Evolutionary conservation across 2,329 filamentous ascomycete genomes (phyloP).

Genomic region (Apiospora marii): DNA sequence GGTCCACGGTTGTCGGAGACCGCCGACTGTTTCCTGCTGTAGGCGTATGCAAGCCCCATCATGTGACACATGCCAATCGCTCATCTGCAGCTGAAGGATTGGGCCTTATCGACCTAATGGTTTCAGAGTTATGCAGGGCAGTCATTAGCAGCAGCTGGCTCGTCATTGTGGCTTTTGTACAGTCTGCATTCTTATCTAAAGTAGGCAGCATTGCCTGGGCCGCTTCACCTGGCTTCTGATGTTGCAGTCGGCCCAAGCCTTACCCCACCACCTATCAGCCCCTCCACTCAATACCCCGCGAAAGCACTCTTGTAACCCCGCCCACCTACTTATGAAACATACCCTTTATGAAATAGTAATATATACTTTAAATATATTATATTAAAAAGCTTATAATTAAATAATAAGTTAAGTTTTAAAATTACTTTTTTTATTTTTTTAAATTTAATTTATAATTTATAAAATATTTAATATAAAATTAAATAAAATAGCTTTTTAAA

Average conservation of each 20-base stretch:
- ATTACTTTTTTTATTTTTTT: too few relatives aligned
- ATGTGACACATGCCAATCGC: slow-evolving; percentile 6
- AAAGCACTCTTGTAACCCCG: not conserved
- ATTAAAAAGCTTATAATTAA: too few relatives aligned
- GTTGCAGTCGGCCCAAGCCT: not conserved
- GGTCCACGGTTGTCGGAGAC: slow-evolving; percentile 1
- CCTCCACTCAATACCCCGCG: slow-evolving; percentile 1
- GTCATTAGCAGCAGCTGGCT: not conserved
- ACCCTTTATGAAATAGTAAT: too few relatives aligned
- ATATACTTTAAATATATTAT: too few relatives aligned
- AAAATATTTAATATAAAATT: too few relatives aligned
- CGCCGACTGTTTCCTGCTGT: not conserved
- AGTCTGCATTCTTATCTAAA: not conserved
- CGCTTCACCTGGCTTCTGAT: not conserved
- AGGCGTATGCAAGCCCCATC: not conserved
- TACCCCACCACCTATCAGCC: not conserved
- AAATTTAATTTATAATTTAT: too few relatives aligned
- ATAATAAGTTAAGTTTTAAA: too few relatives aligned
- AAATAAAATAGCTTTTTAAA: too few relatives aligned
- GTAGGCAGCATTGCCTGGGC: not conserved
- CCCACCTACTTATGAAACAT: too few relatives aligned
- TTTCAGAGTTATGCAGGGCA: not conserved
- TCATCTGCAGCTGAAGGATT: not conserved
- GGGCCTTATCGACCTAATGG: not conserved
- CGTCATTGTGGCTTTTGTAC: not conserved